phyloP scores from a whole-genome alignment of 345 rosid species.

The Brassica napus region Da-Ae NC_063442.1:8425001-8425500 shows the following conservation, averaged over 20 bases:
- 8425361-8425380: not conserved
- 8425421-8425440: constrained; percentile 72
- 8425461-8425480: constrained; percentile 86
- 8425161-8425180: not conserved
- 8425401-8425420: constrained; percentile 33
- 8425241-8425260: constrained; percentile 2
- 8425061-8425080: too few species aligned
- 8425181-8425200: not conserved
- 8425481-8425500: constrained; percentile 82
- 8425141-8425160: too few species aligned
- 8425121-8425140: too few species aligned
- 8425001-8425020: too few species aligned
- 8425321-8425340: not conserved
- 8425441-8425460: constrained; percentile 84
- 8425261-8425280: not conserved
- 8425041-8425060: too few species aligned
- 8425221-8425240: not conserved
- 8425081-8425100: too few species aligned
- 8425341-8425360: not conserved
- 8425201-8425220: constrained; percentile 2
- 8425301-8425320: not conserved
- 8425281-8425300: not conserved
- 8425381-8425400: not conserved
- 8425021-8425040: too few species aligned
- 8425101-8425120: too few species aligned